Evolutionary conservation across 495 filamentous ascomycete species (phyloP), one percentile per base, ranked within the genome.

Genomic region (Hyaloscypha hepaticicola): DNA sequence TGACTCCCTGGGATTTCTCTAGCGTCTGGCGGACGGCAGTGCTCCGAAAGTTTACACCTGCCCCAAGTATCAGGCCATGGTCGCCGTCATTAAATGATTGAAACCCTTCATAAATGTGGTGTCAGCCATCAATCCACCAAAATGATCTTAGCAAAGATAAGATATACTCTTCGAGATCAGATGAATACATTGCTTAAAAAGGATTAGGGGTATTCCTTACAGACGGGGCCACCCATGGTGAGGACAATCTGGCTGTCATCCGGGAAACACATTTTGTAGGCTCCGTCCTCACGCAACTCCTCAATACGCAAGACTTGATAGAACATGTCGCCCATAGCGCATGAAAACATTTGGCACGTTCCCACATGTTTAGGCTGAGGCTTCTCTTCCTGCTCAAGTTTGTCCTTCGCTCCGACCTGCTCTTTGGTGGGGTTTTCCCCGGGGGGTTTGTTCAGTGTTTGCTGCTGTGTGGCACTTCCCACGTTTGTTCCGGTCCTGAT

Each of bases 221-320:
- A 41, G 2, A 65, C 56, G 2, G 52, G 24, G 11, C 62, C 58
- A 12, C 63, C 63, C 24, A 69, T 34, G 4, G 57, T 51, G 24
- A 69, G 58, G 41, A 33, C 26, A 14, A 69, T 57, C 21, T 58
- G 50, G 41, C 49, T 50, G 16, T 50, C 26, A 16, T 2, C 21
- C 14, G 59, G 59, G n/a, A 61, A 61, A 25, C 5, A 28, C 16
- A 25, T 11, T 25, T 31, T 21, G 26, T 24, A 31, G 27, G 33
- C 26, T n/a, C 6, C 5, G 26, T 28, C 21, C 9, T 56, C 28
- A 21, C 45, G 8, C 48, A 49, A 33, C 48, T 65, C n/a, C 58
- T 64, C 26, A 58, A 70, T 58, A 22, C 65, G 53, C 22, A 70
- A 48, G 21, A 70, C 49, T 28, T 70, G 68, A 34, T 70, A 67